These are phyloP conservation scores for Aureobasidium sp. DNA, from an alignment of 2,329 filamentous ascomycete genomes.

Conservation along the genomic window DNA sequence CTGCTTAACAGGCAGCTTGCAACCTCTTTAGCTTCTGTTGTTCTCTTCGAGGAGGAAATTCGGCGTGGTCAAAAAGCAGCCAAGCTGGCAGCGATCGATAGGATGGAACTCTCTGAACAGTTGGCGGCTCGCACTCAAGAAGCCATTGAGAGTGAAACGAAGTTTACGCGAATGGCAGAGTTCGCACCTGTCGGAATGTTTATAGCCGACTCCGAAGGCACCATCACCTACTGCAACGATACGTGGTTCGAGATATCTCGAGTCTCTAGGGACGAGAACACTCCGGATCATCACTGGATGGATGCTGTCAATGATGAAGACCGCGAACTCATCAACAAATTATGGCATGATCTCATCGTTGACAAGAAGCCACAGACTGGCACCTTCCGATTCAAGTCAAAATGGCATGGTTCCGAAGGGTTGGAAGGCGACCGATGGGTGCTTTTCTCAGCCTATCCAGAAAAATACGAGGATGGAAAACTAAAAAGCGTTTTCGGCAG, in stretches of 20 bases:
- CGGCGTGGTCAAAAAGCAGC: conserved; percentile 66
- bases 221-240: conserved; percentile 74
- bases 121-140: conserved; percentile 56
- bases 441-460: conserved; percentile 67
- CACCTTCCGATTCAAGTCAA: conserved; percentile 68
- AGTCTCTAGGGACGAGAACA: conserved; percentile 16
- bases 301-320: conserved; percentile 64
- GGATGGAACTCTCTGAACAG: conserved; percentile 69
- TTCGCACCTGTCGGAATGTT: conserved; percentile 80
- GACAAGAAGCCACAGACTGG: conserved; percentile 57
- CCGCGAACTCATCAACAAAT: conserved; percentile 47
- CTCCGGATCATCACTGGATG: conserved; percentile 52
- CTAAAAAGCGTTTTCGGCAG: conserved; percentile 72
- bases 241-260: conserved; percentile 65
- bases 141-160: conserved; percentile 58
- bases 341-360: conserved; percentile 59
- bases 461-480: conserved; percentile 55
- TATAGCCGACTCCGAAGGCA: conserved; percentile 64
- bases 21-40: conserved; percentile 73
- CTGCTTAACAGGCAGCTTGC: conserved; percentile 68
- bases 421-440: conserved; percentile 61
- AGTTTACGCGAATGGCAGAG: conserved; percentile 78
- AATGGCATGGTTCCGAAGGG: conserved; percentile 54
- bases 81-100: conserved; percentile 65
- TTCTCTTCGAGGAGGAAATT: conserved; percentile 78